Base-by-base conservation (phyloP, 176 grass and related monocot species). In the Hsuehochloa calcarea region DNA sequence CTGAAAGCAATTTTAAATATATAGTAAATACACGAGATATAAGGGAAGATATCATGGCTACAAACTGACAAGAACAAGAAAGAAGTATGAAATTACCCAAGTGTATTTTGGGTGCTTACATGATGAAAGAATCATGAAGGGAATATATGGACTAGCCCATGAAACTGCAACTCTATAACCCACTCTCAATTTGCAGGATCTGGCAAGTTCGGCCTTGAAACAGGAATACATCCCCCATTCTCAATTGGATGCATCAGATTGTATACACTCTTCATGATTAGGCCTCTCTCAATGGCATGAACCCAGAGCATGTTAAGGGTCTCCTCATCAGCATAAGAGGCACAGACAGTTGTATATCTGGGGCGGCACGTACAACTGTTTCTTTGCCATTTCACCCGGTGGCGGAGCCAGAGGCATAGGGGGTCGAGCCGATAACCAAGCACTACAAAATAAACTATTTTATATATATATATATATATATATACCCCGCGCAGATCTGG, bases 281-380 rank as follows among this genome's bases (percentile, higher is more conserved):
- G 73, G 51, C 65, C 92, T 87, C 82, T 97, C 62, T 94, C 86
- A 12, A 80, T 93, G 63, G 91, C 87, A 41, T 84, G 82, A 82
- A 76, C 89, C 93, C 93, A 98, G 40, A 98, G 58, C 25, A 92
- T 79, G 25, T 77, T 87, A 20, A 98, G 87, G 6, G 89, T 82
- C 35, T 77, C 85, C 20, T 93, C 91, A 52, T 91, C 80, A 22
- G 72, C 76, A 85, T 92, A 90, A 31, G 91, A 93, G 73, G 82
- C 75, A 88, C 49, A 98, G 65, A 51, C 87, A 92, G 19, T 74
- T 86, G 82, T 93, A 98, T 77, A 95, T 89, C 68, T 89, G 81
- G 22, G 75, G 82, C 5, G 93, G 89, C 65, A 98, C 63, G 2
- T 54, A 78, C 79, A 92, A 65, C 56, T 89, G 85, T 68, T 84